Base-by-base conservation (phyloP, 2,329 filamentous ascomycete genomes). In the Fusarium equiseti region DNA sequence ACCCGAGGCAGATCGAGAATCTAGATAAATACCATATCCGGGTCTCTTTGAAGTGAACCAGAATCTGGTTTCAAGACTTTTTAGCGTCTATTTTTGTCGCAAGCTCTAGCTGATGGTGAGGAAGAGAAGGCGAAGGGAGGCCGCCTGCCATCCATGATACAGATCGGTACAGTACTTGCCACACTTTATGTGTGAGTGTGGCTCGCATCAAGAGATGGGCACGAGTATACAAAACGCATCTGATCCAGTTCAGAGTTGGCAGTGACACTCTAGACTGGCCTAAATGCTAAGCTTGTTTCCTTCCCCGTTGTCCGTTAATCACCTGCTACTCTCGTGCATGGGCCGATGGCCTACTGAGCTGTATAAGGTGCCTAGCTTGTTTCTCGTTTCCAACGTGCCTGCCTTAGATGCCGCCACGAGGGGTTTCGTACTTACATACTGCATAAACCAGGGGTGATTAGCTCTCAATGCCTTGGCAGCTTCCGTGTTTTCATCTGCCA, bases 311-410 rank as follows among this genome's bases (percentile, higher is more conserved):
- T 38, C 35, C 35, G 35, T 35, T 22, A n/a, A 40, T 26, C 32
- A 45, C 43, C 31, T 38, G 24, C 35, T 38, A 20, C 44, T 44
- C 20, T 32, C 44, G 48, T 38, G 18, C 20, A 45, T 32, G 27
- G 50, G 18, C n/a, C 35, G 22, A 24, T 22, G 31, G 32, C 29
- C 50, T 52, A 40, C 40, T 24, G 32, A 27, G 35, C 16, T 27
- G 50, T 43, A 9, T 53, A 27, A 53, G 26, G 9, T 20, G 22
- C n/a, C 35, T 43, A 20, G 48, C 59, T 71, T 60, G 64, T 59
- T 59, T 69, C 49, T 62, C 43, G 22, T 57, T 52, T 54, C 38
- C 50, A 60, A 71, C 62, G 67, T 70, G 67, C 62, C 56, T 67
- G 40, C 35, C 40, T 70, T 63, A 61, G 59, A 43, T 55, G 51